Evolutionary conservation across 1,284 basidiomycete genomes (phyloP), one percentile per base, ranked within the genome.

Genomic region (Hemileia vastatrix): DNA sequence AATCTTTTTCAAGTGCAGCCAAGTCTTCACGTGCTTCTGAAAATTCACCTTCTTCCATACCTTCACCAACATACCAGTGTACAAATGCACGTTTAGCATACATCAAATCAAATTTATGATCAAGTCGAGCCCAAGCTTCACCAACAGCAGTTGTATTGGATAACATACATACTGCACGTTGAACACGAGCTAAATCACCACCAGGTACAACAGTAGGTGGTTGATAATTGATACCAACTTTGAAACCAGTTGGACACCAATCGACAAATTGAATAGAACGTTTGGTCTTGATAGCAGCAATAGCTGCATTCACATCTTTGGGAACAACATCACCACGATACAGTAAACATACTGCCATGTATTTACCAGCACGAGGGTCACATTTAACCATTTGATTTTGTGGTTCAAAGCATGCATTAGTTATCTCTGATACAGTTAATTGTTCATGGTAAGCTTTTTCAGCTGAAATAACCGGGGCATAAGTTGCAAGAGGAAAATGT

Each of bases 21-120:
- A 96, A 84, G 77, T 96, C 92, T 79, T 96, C 93, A 69, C 93
- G 88, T 31, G 92, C 92, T 80, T 96, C 92, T 52, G 88, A 91
- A 80, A 96, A 94, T 79, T 96, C 93, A 76, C 93, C 92, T 80
- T 96, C 93, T 78, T 96, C 93, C 92, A 96, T 96, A 80, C 93
- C 93, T 78, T 95, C 92, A 70, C 92, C 92, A 67, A 90, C 89
- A 71, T 92, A 94, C 88, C 90, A 88, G 80, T 92, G 86, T 50
- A 88, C 89, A 76, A 92, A 93, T 65, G 86, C 90, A 77, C 87
- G 87, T 80, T 88, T 93, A 67, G 87, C 92, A 80, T 89, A 89
- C 43, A 58, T 4, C 44, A 59, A 45, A 21, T 58, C 64, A 2
- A 57, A 57, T 51, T 57, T 65, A 32, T 65, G 60, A 33, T 65